Conservation (phyloP, 179 eudicot species). For the Beta lomatogona region DNA sequence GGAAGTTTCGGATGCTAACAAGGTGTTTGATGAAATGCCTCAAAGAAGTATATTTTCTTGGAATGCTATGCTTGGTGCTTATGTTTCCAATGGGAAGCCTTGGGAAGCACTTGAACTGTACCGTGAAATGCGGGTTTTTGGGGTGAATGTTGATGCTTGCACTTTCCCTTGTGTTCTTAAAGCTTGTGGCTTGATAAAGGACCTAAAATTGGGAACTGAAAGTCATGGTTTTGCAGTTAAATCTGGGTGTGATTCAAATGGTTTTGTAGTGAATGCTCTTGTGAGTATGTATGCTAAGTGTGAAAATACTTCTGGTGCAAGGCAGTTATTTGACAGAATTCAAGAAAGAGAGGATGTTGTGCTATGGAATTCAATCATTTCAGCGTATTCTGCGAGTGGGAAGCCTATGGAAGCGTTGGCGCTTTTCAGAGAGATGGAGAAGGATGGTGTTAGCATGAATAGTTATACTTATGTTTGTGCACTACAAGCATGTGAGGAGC, state of each 20-base stretch:
- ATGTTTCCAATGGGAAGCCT: slow-evolving; percentile 52
- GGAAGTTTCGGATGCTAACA: slow-evolving; percentile 50
- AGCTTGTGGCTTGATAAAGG: slow-evolving; percentile 43
- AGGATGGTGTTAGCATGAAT: slow-evolving; percentile 49
- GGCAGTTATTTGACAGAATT: slow-evolving; percentile 55
- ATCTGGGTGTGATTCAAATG: slow-evolving; percentile 42
- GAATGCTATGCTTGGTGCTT: slow-evolving; percentile 94
- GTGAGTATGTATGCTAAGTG: slow-evolving; percentile 53
- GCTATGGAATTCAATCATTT: slow-evolving; percentile 49
- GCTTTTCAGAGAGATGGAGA: slow-evolving; percentile 61
- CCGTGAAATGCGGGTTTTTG: slow-evolving; percentile 52
- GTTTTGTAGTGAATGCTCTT: slow-evolving; percentile 49
- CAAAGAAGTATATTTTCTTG: slow-evolving; percentile 72
- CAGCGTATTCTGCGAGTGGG: slow-evolving; percentile 40
- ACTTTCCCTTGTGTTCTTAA: slow-evolving; percentile 55
- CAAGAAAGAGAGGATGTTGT: slow-evolving; percentile 60
- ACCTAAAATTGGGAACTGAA: slow-evolving; percentile 34
- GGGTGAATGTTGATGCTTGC: slow-evolving; percentile 55
- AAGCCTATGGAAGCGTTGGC: slow-evolving; percentile 47
- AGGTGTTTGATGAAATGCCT: slow-evolving; percentile 80
- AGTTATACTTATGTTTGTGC: slow-evolving; percentile 72
- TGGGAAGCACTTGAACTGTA: slow-evolving; percentile 54
- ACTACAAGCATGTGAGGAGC: slow-evolving; percentile 65
- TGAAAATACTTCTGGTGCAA: slow-evolving; percentile 37
- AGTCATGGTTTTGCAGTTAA: slow-evolving; percentile 42